These are phyloP conservation scores for Styphnolobium japonicum DNA, from an alignment of 306 rosid genomes.

Conservation along the genomic window DNA sequence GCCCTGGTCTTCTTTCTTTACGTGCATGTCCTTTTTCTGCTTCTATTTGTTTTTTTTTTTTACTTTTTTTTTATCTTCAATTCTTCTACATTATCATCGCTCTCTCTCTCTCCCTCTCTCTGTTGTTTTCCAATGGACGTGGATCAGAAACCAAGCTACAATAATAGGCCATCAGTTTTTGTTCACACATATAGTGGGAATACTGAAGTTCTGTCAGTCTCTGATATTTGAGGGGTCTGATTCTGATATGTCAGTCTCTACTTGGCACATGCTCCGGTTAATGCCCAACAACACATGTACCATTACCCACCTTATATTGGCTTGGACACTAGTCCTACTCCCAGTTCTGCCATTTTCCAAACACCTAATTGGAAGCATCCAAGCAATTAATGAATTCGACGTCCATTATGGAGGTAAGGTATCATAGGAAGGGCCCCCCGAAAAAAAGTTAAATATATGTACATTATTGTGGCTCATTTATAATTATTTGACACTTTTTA, in stretches of 20 bases:
- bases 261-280: constrained; percentile 28
- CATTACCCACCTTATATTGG: constrained; percentile 13
- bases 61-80: background rate
- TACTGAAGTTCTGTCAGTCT: constrained; percentile 18
- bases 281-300: constrained; percentile 38
- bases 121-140: constrained; percentile 7
- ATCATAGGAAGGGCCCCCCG: background rate
- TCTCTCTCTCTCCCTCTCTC: background rate
- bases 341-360: constrained; percentile 30
- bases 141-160: constrained; percentile 6
- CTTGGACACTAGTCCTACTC: constrained; percentile 18
- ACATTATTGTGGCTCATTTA: background rate
- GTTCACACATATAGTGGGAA: constrained; percentile 25
- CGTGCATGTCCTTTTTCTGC: background rate
- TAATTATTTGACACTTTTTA: background rate
- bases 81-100: background rate
- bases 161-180: constrained; percentile 7
- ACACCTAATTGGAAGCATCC: constrained; percentile 29
- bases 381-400: constrained; percentile 28
- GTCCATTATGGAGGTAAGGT: constrained; percentile 34
- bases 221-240: constrained; percentile 4
- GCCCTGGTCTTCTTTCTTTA: background rate
- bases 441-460: background rate
- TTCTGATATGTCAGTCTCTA: constrained; percentile 29
- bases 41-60: background rate